Base-by-base conservation (phyloP, 2,329 filamentous ascomycete species). In the Beauveria varroae region DNA sequence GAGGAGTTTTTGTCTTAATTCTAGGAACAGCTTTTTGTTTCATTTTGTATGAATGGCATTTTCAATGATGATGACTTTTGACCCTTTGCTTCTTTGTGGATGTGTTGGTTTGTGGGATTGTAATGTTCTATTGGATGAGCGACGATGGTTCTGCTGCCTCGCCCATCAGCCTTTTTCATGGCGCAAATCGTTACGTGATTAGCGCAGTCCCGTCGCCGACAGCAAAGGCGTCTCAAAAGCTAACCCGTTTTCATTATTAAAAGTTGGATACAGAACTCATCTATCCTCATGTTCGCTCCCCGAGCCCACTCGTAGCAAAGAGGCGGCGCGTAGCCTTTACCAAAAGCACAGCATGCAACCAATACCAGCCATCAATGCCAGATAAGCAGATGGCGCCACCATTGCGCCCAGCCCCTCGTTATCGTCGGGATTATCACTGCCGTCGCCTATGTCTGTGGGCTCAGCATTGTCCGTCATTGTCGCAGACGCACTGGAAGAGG, bases 401-500 rank as follows among this genome's bases (percentile, higher is more conserved):
- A 53, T 28, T 6, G 8, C 40, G 18, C 51, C 49, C 3, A 40
- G 9, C 2, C 50, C 51, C 22, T 55, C 58, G 8, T 55, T 37
- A 9, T 47, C 40, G 6, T 60, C 49, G 16, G 22, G 20, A 5
- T 18, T 40, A 12, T 52, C 40, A 12, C 37, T 50, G 26, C 26
- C 37, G 43, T 40, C 51, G 40, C 30, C 60, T 20, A 46, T 24
- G 26, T 49, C 54, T 28, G 60, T 58, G 9, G 53, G 46, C 60
- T 58, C 60, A 57, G 53, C 37, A 57, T 34, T 28, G 51, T 20
- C 47, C 53, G 47, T 41, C 28, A 40, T 26, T 1, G 60, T 62
- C 2, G 51, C n/a, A 10, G 58, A 61, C 5, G 51, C 18, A 8
- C 50, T n/a, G 30, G 57, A 41, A n/a, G 47, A 46, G 5, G 54